These are phyloP conservation scores for Alternaria arbusti DNA, from an alignment of 2,329 filamentous ascomycete species.

Conservation along the genomic window DNA sequence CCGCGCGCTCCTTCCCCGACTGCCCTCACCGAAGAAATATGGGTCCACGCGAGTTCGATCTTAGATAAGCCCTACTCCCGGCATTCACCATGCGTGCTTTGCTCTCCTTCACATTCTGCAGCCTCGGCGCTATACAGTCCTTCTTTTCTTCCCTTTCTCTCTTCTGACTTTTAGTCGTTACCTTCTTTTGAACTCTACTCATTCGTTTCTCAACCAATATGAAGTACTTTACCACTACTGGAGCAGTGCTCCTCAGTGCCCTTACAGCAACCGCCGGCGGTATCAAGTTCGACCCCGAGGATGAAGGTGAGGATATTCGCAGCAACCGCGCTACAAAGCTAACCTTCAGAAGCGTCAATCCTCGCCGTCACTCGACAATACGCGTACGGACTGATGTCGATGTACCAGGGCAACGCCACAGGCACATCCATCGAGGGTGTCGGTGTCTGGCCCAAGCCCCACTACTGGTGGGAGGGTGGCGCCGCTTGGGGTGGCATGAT, in stretches of 20 bases:
- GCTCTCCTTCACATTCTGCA: conserved; percentile 23
- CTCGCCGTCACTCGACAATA: conserved; percentile 36
- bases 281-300: conserved; percentile 41
- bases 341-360: conserved; percentile 30
- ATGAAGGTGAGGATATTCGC: conserved; percentile 24
- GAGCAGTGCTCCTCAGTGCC: conserved; percentile 46
- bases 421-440: conserved; percentile 31
- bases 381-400: conserved; percentile 43
- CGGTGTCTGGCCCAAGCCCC: conserved; percentile 52
- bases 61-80: conserved; percentile 12
- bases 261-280: conserved; percentile 34
- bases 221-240: conserved; percentile 38
- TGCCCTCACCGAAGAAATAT: conserved; percentile 1
- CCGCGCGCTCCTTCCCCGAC: conserved; percentile 25
- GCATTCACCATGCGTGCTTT: conserved; percentile 23
- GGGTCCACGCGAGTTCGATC: conserved; percentile 7
- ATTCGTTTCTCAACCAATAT: conserved; percentile 30
- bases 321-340: not conserved
- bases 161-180: conserved; percentile 7
- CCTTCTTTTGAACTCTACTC: conserved; percentile 7
- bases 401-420: conserved; percentile 42
- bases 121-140: conserved; percentile 23
- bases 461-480: conserved; percentile 58
- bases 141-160: conserved; percentile 21
- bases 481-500: conserved; percentile 47